A percentile compares a stretch with the other conserved stretches of the same genome.
phyloP scores from a whole-genome alignment of 257 asterid genomes.

The Solanum virginianum region DNA sequence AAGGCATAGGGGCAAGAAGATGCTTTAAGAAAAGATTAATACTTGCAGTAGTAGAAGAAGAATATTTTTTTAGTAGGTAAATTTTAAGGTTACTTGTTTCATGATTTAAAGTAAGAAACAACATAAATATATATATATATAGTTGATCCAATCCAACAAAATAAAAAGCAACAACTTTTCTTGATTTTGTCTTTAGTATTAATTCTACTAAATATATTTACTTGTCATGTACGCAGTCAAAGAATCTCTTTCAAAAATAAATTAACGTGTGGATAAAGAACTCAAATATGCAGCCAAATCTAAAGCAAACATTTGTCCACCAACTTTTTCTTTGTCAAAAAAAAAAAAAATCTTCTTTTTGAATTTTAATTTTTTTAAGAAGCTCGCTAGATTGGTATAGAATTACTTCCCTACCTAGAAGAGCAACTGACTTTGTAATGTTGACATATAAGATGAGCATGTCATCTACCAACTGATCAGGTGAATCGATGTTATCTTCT shows the following conservation, averaged over 20 bases:
- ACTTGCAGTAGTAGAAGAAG: not conserved
- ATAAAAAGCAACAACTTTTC: conserved; percentile 1
- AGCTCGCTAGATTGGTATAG: not conserved
- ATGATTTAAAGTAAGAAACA: not conserved
- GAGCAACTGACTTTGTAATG: not conserved
- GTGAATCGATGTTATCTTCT: not conserved
- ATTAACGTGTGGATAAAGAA: conserved; percentile 5
- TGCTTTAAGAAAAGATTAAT: not conserved
- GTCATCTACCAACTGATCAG: not conserved
- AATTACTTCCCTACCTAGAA: not conserved
- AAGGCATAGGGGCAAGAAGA: not conserved
- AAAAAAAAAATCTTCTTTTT: not conserved
- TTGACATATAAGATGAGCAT: not conserved
- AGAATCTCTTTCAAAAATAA: not conserved
- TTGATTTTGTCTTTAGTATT: not conserved
- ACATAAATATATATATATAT: not conserved
- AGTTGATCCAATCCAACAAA: conserved; percentile 14
- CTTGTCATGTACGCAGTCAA: conserved; percentile 1
- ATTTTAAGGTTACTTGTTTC: conserved; percentile 7
- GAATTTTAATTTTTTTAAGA: not conserved
- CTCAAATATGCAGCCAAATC: not conserved
- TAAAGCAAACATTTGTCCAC: not conserved
- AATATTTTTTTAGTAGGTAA: not conserved
- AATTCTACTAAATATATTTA: not conserved
- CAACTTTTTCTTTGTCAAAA: not conserved